Evolutionary conservation across 257 asterid genomes (phyloP), one percentile per base, ranked within the genome.

Genomic region (Penstemon newberryi): DNA sequence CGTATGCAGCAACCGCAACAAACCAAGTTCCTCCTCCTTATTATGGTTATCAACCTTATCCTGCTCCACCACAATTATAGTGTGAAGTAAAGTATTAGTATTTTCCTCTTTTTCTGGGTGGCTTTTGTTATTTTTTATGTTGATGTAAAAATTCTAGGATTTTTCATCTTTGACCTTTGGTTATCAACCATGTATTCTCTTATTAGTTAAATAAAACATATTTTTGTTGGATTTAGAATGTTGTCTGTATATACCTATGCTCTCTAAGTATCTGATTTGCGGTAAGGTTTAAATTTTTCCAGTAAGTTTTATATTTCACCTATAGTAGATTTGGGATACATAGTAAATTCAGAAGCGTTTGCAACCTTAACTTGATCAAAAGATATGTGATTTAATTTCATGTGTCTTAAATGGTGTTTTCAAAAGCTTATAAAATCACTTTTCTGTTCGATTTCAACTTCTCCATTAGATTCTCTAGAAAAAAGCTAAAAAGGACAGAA

Each of bases 21-120:
- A 67, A 74, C 19, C 85, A 77, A 77, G 75, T 19, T 36, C 13
- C 82, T 10, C 83, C 84, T 37, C 59, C 76, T 13, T 83, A 82
- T 74, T 83, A 85, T 33, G 75, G 77, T 47, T 75, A 85, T 59
- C 86, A 77, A 39, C 49, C 86, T 7, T 83, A 81, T 60, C 78
- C 76, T 50, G 86, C 82, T 38, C 85, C 82, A 9, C 86, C 76
- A 19, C 33, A 25, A 25, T 25, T 25, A 25, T 25, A 25, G 33
- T 25, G 33, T 25, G 33, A 25, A 25, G 33, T 25, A 25, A 25
- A 49, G 54, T 9, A 49, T 5, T 49, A 12, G 5, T 4, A 3
- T 12, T 3, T 10, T 6, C 4, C 18, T 49, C 54, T 49, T 10
- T 10, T 49, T 49, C 54, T 49, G 4, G 18, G 11, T 49, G 54